Conservation (phyloP, 2,329 filamentous ascomycete species). For the Apiospora arundinis region DNA sequence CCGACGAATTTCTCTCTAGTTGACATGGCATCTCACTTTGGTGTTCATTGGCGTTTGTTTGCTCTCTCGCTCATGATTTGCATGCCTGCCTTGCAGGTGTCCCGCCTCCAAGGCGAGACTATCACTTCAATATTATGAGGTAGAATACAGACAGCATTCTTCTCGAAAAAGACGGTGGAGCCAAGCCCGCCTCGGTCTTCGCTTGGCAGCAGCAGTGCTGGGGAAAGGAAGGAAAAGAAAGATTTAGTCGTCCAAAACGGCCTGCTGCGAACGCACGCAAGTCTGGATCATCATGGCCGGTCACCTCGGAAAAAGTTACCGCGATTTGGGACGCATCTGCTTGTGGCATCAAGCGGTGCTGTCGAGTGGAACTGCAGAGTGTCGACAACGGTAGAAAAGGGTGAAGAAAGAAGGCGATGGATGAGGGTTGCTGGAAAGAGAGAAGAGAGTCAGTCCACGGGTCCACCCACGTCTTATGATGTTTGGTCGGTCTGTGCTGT, state of each 20-base stretch:
- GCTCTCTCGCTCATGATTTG: background rate
- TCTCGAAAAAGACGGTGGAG: background rate
- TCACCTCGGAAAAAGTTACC: background rate
- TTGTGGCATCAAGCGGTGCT: conserved; percentile 1
- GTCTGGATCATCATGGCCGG: background rate
- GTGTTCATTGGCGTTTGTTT: conserved; percentile 7
- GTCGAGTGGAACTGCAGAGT: background rate
- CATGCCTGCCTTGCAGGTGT: background rate
- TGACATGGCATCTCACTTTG: background rate
- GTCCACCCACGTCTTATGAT: background rate
- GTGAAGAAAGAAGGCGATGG: background rate
- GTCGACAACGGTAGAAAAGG: background rate
- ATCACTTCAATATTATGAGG: background rate
- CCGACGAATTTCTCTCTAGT: conserved; percentile 4
- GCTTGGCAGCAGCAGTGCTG: background rate
- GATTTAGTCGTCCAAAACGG: background rate
- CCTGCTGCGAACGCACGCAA: background rate
- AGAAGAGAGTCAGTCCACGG: background rate
- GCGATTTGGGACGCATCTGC: background rate
- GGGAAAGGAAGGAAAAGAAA: background rate
- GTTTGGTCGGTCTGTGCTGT: background rate
- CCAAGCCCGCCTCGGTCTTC: background rate
- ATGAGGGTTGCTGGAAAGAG: background rate
- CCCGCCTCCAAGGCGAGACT: background rate
- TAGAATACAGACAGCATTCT: background rate